Evolutionary conservation across 768 basidiomycete species (phyloP), one percentile per base, ranked within the genome.

Genomic region (Paxillus involutus): DNA sequence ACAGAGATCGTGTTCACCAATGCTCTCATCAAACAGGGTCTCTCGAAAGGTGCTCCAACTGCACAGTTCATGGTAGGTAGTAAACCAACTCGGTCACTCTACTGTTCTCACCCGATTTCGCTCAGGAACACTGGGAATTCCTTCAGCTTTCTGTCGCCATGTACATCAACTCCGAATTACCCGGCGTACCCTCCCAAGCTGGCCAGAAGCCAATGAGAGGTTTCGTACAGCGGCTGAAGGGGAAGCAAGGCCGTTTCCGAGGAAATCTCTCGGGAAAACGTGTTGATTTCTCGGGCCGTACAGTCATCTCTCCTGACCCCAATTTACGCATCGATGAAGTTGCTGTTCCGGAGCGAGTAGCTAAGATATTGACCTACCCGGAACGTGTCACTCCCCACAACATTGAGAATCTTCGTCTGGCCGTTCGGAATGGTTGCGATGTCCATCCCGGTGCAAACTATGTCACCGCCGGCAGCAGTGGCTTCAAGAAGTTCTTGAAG

Each of bases 241-340:
- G 97, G 36, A 99, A 99, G 68, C 96, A 98, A 69, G 97, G 97
- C 63, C 94, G 97, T 44, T 98, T 99, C 74, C 83, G 97, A 68
- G 97, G 97, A 19, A 99, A 99, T 67, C 79, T 99, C 8, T 98
- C 95, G 0, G 97, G 97, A 58, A 99, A 99, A 72, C 94, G 97
- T 70, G 97, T 99, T 59, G 97, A 99, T 69, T 98, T 98, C 68
- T 98, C 95, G 0, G 96, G 86, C 6, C 89, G 97, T 62, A 99
- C 97, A 7, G 97, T 99, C 70, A 99, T 99, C 66, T 96, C 94
- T 2, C 97, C 97, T 1, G 97, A 99, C 71, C 97, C 97, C n/a
- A 99, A 98, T 67, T 75, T 99, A 59, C 87, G 93, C 47, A 97
- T 99, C 65, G 97, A 99, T 69, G 96, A 99, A 75, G 94, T 99